phyloP scores from a whole-genome alignment of 2,329 filamentous ascomycete species.

The Aspergillus sp. region DNA sequence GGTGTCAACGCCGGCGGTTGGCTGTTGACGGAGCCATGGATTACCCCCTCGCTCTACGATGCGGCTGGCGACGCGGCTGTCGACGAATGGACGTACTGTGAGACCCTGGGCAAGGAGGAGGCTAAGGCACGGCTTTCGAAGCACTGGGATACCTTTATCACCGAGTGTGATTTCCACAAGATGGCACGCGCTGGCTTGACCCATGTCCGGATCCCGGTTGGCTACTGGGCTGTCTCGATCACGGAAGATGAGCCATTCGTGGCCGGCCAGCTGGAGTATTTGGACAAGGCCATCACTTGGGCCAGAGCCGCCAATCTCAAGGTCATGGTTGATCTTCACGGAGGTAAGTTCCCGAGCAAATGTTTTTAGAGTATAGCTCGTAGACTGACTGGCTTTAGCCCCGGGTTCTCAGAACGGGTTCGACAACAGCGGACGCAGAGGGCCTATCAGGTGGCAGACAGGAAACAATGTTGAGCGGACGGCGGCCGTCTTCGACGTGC shows the following conservation, averaged over 20 bases:
- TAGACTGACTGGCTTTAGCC: constrained; percentile 24
- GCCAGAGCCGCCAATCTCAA: constrained; percentile 50
- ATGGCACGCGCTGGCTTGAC: constrained; percentile 52
- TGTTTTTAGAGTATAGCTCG: constrained; percentile 1
- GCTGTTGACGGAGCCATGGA: constrained; percentile 57
- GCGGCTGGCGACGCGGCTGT: constrained; percentile 39
- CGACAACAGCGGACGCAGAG: constrained; percentile 52
- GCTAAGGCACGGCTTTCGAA: constrained; percentile 39
- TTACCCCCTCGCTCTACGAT: constrained; percentile 53
- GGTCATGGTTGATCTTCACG: constrained; percentile 60
- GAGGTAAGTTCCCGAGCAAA: constrained; percentile 37
- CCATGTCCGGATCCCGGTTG: constrained; percentile 56
- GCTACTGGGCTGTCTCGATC: constrained; percentile 54
- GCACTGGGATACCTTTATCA: constrained; percentile 54
- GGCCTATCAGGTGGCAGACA: constrained; percentile 30
- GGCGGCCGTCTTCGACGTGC: constrained; percentile 47
- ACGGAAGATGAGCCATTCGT: constrained; percentile 51
- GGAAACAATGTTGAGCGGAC: constrained; percentile 28
- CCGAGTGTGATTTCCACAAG: constrained; percentile 45
- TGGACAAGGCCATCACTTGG: constrained; percentile 51
- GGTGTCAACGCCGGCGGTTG: constrained; percentile 59
- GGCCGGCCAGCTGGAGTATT: constrained; percentile 49
- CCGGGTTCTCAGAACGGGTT: constrained; percentile 58
- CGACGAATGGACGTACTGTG: constrained; percentile 49
- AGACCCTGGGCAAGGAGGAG: constrained; percentile 40